These are phyloP conservation scores for Hyaloperonospora brassicae DNA, from an alignment of 352 stramenopile genomes.

Conservation along the genomic window DNA sequence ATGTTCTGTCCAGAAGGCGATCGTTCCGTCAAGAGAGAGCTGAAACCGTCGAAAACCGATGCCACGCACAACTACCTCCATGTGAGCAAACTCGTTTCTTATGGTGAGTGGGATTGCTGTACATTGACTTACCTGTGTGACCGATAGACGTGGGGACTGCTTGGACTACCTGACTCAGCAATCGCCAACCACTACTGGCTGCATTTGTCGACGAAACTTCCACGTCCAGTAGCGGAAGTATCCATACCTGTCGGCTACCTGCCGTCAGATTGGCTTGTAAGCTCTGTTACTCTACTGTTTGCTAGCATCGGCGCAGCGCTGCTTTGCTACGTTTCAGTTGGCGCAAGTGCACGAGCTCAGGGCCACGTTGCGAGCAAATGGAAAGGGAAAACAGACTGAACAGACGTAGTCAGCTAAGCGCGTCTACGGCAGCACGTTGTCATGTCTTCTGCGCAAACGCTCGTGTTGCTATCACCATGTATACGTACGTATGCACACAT, in stretches of 20 bases:
- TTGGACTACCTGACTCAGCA: conserved; percentile 1
- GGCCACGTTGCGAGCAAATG: too few species aligned
- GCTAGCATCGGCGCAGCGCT: conserved; percentile 29
- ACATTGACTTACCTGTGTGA: too few species aligned
- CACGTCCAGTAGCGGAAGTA: conserved; percentile 20
- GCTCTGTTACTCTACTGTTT: conserved; percentile 35
- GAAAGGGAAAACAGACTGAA: conserved; percentile 26
- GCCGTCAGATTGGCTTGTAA: conserved; percentile 34
- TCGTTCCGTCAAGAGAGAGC: neutral
- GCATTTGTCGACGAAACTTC: conserved; percentile 14
- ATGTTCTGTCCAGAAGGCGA: conserved; percentile 22
- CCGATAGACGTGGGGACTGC: conserved; percentile 16
- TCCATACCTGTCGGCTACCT: conserved; percentile 40
- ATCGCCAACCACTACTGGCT: conserved; percentile 17
- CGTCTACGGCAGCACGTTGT: too few species aligned
- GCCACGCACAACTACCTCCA: conserved; percentile 12
- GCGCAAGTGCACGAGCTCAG: conserved; percentile 7
- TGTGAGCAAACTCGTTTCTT: too few species aligned
- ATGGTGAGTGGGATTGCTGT: too few species aligned
- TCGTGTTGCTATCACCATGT: too few species aligned
- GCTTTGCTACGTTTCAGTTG: conserved; percentile 32
- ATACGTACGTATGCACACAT: too few species aligned
- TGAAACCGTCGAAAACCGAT: conserved; percentile 3
- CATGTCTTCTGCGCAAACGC: too few species aligned
- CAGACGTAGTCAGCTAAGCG: too few species aligned